Evolutionary conservation across 2,329 filamentous ascomycete genomes (phyloP).

Genomic region (Fusarium miscanthi): DNA sequence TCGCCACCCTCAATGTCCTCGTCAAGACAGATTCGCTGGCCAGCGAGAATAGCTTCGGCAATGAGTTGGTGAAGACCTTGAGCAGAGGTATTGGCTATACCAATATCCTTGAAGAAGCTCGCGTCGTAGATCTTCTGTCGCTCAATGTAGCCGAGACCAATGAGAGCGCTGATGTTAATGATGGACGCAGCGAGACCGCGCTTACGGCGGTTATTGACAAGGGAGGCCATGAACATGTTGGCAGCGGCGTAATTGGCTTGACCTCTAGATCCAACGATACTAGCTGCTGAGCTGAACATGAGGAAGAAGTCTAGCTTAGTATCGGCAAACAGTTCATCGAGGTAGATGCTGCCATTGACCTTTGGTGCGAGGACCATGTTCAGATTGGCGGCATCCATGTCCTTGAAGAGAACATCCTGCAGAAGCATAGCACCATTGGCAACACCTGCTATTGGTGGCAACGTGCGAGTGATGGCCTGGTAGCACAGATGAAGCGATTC

Average conservation of each 20-base stretch:
- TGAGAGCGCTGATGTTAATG: constrained; percentile 51
- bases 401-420: constrained; percentile 48
- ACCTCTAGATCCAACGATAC: constrained; percentile 51
- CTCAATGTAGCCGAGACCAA: constrained; percentile 5
- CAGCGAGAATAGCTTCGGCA: constrained; percentile 38
- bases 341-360: constrained; percentile 49
- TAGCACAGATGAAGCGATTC: background rate
- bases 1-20: constrained; percentile 4
- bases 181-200: constrained; percentile 52
- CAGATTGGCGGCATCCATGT: constrained; percentile 48
- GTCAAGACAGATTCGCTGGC: background rate
- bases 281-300: constrained; percentile 52
- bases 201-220: constrained; percentile 37
- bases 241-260: constrained; percentile 54
- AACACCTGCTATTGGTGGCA: constrained; percentile 55
- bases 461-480: constrained; percentile 25
- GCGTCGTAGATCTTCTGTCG: constrained; percentile 7
- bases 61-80: constrained; percentile 45
- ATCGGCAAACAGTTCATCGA: constrained; percentile 49
- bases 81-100: constrained; percentile 41
- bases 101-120: constrained; percentile 10
- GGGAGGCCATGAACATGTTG: constrained; percentile 53
- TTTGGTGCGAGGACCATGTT: constrained; percentile 50
- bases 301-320: constrained; percentile 55
- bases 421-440: constrained; percentile 59